Evolutionary conservation across 129 eudicot genomes (phyloP).

Genomic region (Scalesia atractyloides): DNA sequence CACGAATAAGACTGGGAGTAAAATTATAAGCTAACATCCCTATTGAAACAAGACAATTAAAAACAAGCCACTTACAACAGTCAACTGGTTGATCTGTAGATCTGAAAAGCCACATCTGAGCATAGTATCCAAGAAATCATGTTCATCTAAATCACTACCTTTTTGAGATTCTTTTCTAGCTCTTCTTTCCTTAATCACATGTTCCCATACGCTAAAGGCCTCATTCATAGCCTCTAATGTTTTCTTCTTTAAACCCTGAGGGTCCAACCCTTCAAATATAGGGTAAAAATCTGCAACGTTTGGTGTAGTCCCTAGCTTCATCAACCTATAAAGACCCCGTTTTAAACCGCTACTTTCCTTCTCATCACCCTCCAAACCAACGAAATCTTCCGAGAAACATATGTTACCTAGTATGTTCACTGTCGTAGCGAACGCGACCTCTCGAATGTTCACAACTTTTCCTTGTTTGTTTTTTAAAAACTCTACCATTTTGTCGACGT

Average conservation of each 20-base stretch:
- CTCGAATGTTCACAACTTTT: conserved; percentile 28
- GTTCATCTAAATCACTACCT: conserved; percentile 3
- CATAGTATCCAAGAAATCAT: conserved; percentile 42
- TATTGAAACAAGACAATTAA: background rate
- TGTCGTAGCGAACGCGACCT: conserved; percentile 31
- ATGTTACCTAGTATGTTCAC: conserved; percentile 38
- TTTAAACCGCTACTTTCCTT: conserved; percentile 20
- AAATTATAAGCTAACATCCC: background rate
- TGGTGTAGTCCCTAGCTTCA: conserved; percentile 37
- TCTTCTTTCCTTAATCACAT: conserved; percentile 32
- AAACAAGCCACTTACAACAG: conserved; percentile 22
- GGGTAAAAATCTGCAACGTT: conserved; percentile 41
- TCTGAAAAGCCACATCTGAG: conserved; percentile 35
- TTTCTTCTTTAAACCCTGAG: conserved; percentile 34
- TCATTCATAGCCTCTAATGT: conserved; percentile 31
- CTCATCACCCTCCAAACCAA: conserved; percentile 14
- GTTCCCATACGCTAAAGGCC: conserved; percentile 30
- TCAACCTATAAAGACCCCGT: conserved; percentile 27
- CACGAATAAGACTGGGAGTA: no score
- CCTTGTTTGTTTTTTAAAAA: conserved; percentile 28
- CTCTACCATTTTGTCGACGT: conserved; percentile 27
- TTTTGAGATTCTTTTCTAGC: background rate
- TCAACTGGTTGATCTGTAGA: conserved; percentile 39
- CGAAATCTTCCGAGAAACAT: conserved; percentile 36
- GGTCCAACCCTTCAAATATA: conserved; percentile 27